Base-by-base conservation (phyloP, 2,329 filamentous ascomycete species). In the Diaporthe ampelina region DNA sequence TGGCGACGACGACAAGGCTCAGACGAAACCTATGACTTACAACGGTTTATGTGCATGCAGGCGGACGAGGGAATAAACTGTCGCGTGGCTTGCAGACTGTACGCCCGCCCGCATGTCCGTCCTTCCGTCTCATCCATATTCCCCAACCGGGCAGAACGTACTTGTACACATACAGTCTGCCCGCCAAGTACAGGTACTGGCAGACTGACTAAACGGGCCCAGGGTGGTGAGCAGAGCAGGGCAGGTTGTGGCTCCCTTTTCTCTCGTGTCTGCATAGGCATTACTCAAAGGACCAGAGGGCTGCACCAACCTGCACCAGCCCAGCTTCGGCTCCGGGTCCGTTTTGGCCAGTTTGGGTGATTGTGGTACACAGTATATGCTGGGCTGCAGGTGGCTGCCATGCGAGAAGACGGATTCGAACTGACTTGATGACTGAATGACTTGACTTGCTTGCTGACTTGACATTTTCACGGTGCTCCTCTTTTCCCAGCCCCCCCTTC, bases 1-100 rank as follows among this genome's bases (percentile, higher is more conserved):
- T 17, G 15, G 17, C 6, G 26, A 11, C 29, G 45, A 26, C 29
- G 63, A 50, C 10, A 43, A n/a, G 45, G 45, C 26, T 50, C 63
- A 24, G 63, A 50, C 63, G 45, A 67, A 37, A 67, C 45, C 21
- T n/a, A 1, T 17, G 40, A 68, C 1, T 15, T 68, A 8, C 63
- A 68, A 68, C 48, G 63, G 63, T 68, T 26, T 68, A 54, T 35
- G 63, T 68, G 63, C 63, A 68, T 68, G 63, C 40, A 19, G 2
- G 17, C 5, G 4, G 40, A 50, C 10, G 37, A 13, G 37, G 37
- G 37, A 37, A 37, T 11, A n/a, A 50, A 50, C 10, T 37, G 19
- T 24, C 10, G 59, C 19, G 59, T 65, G 61, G 63, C 63, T 37
- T 67, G 63, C 63, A 52, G 61, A 52, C 29, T 10, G 21, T 10